Evolutionary conservation across 192 early-diverging fungal species (phyloP), one percentile per base, ranked within the genome.

Genomic region (Coemansia sp.): DNA sequence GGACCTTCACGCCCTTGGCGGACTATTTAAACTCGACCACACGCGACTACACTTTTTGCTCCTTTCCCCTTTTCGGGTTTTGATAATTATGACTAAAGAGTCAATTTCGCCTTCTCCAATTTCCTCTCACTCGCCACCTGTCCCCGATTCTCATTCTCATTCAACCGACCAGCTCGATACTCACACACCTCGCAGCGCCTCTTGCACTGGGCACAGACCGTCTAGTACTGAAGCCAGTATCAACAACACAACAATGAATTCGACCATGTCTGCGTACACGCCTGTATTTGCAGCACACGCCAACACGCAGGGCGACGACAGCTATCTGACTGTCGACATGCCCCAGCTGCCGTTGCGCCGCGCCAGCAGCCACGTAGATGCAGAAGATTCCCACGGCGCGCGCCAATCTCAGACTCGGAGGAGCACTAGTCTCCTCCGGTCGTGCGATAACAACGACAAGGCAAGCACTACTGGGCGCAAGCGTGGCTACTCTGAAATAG

Each of bases 401-500:
- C 37, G 23, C 42, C 30, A n/a, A 23, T 62, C 46, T 19, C 14
- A 40, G 21, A 42, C 38, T 42, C 38, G 40, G 23, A 33, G 58
- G 38, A 68, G 52, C 66, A 68, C 38, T 44, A 39, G 42, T 37
- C 38, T 17, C 37, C 7, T 59, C 16, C 28, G 57, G 33, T 7
- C 57, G 28, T 37, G 57, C n/a, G 57, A 59, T 6, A 59, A n/a
- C 57, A 59, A 8, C 57, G 33, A 59, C 17, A 37, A 28, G 17
- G 17, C 16, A 16, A 59, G 17, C 57, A 37, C 61, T 30, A 33
- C 58, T 16, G 70, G 72, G n/a, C 76, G 72, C 38, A 83, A 83
- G 57, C 80, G 80, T 37, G 60, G 67, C 61, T 77, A 60, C 38
- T 37, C 75, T 9, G 76, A 77, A 55, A 66, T 72, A 19, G 44